phyloP scores from a whole-genome alignment of 2,329 filamentous ascomycete genomes.

The Apiospora sp. region DNA sequence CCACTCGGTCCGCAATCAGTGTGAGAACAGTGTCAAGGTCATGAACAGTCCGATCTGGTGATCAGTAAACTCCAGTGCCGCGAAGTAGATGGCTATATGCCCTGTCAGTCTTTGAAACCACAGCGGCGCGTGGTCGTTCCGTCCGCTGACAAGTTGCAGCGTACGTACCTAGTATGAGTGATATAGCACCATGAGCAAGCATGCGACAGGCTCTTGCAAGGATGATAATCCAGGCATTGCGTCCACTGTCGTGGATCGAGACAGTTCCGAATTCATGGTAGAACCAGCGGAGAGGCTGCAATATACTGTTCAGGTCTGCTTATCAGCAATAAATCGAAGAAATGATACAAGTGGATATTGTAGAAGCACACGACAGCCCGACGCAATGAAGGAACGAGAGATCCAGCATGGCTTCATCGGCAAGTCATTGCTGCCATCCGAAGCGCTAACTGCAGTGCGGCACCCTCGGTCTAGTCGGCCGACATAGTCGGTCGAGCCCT shows the following conservation, averaged over 20 bases:
- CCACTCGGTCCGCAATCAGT: conserved; percentile 64
- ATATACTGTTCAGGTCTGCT: conserved; percentile 34
- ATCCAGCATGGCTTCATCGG: background rate
- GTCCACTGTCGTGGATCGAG: conserved; percentile 54
- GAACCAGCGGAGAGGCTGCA: conserved; percentile 39
- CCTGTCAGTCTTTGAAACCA: background rate
- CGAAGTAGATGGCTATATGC: conserved; percentile 60
- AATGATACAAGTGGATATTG: background rate
- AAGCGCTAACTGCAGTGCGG: conserved; percentile 10
- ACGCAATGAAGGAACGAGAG: background rate
- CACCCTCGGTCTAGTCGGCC: conserved; percentile 1
- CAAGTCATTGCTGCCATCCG: background rate
- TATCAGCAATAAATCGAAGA: background rate
- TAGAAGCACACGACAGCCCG: background rate
- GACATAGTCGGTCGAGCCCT: background rate
- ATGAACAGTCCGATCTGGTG: conserved; percentile 70
- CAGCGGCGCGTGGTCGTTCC: background rate
- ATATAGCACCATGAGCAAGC: conserved; percentile 69
- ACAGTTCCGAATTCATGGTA: conserved; percentile 58
- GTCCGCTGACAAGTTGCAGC: background rate
- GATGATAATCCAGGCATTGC: conserved; percentile 63
- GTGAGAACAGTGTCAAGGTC: conserved; percentile 69
- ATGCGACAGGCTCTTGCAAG: conserved; percentile 60
- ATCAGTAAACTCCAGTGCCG: conserved; percentile 62
- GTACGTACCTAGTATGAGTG: conserved; percentile 60